Conservation (phyloP, 257 asterid species). For the Rubia yunnanensis region DNA sequence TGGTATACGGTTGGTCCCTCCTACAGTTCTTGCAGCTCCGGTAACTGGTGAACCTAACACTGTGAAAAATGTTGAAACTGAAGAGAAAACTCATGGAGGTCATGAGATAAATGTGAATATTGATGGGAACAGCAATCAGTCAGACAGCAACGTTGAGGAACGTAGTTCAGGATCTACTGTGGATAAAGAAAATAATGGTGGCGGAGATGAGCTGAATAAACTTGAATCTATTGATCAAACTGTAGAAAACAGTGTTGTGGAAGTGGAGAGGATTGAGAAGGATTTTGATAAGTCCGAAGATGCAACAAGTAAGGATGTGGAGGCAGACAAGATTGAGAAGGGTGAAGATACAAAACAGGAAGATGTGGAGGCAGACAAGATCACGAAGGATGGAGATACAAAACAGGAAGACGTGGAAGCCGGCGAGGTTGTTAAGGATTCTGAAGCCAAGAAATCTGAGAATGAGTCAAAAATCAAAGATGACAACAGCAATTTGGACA, state of each 20-base stretch:
- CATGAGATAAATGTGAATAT: constrained; percentile 12
- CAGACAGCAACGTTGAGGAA: constrained; percentile 31
- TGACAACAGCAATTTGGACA: constrained; percentile 27
- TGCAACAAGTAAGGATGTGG: constrained; percentile 26
- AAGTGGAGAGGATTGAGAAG: constrained; percentile 17
- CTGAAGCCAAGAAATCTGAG: constrained; percentile 25
- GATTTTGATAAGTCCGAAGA: constrained; percentile 13
- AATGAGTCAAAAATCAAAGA: constrained; percentile 28
- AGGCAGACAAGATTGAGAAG: constrained; percentile 17
- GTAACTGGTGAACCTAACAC: constrained; percentile 11
- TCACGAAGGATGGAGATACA: not conserved
- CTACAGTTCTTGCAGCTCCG: constrained; percentile 17
- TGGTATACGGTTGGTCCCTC: constrained; percentile 49
- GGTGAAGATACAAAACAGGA: constrained; percentile 28
- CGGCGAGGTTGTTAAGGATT: constrained; percentile 19
- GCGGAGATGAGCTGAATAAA: constrained; percentile 9
- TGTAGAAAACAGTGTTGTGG: constrained; percentile 26
- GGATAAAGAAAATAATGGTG: constrained; percentile 20
- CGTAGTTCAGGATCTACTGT: constrained; percentile 18
- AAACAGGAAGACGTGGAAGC: constrained; percentile 18
- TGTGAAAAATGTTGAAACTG: constrained; percentile 11
- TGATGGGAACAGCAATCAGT: constrained; percentile 7
- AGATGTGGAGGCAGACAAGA: constrained; percentile 27
- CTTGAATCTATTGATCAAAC: constrained; percentile 13
- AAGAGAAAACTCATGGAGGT: constrained; percentile 17